Conservation (phyloP, 345 rosid species). For the Trapa bicornis region DNA sequence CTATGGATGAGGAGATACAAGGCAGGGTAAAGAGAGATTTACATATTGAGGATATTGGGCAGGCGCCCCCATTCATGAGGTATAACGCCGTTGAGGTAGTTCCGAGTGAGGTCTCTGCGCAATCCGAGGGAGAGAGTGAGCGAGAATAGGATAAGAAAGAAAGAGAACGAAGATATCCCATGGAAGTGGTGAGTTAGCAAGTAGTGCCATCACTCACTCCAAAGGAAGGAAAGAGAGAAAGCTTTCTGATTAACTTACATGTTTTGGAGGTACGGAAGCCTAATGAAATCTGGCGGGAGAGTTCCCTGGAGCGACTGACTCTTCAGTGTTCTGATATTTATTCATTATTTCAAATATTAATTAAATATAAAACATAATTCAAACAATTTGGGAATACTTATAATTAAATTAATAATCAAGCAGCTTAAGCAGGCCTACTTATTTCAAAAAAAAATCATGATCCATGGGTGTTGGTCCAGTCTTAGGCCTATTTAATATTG, state of each 20-base stretch:
- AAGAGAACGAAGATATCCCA: background rate
- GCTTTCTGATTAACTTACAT: background rate
- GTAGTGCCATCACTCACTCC: background rate
- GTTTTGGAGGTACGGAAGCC: constrained; percentile 5
- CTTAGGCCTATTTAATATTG: too few relatives aligned
- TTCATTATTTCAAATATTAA: background rate
- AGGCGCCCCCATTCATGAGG: constrained; percentile 9
- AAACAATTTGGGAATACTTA: too few relatives aligned
- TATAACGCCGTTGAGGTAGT: constrained; percentile 5
- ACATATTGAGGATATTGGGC: constrained; percentile 9
- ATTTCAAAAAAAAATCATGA: too few relatives aligned
- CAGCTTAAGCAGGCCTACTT: too few relatives aligned
- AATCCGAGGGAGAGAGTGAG: background rate
- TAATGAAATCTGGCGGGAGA: constrained; percentile 6
- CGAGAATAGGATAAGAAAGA: background rate
- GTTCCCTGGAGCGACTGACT: background rate
- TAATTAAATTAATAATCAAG: too few relatives aligned
- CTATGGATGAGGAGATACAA: background rate
- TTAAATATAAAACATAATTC: background rate
- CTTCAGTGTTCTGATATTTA: constrained; percentile 2
- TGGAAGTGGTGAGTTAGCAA: background rate
- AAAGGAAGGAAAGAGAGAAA: too few relatives aligned
- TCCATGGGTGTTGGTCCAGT: too few relatives aligned
- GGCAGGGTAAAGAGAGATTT: background rate
- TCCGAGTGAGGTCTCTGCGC: constrained; percentile 10